A percentile compares a stretch with the other conserved stretches of the same genome.
Conservation (phyloP, 768 basidiomycete species). For the Pleurotus eryngii region DNA sequence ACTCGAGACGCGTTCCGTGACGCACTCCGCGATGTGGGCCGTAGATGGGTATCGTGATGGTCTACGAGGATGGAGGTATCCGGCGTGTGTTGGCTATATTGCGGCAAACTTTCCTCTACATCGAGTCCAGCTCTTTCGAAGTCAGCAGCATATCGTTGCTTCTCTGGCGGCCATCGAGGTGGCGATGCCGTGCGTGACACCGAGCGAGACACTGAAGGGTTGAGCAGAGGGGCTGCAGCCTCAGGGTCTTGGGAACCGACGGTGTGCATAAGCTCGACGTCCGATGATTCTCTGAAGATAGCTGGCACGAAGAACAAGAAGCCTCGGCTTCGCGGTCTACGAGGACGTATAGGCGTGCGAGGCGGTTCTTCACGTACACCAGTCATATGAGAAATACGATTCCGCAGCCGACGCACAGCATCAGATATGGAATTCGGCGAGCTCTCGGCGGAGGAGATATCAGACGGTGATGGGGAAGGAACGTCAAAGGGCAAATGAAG, state of each 20-base stretch:
- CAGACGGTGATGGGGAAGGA: constrained; percentile 54
- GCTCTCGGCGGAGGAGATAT: constrained; percentile 36
- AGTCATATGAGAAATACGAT: constrained; percentile 49
- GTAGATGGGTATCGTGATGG: constrained; percentile 1
- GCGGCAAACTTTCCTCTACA: constrained; percentile 7
- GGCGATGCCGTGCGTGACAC: constrained; percentile 10
- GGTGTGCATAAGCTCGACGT: constrained; percentile 39
- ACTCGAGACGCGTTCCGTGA: constrained; percentile 7
- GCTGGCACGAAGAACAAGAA: constrained; percentile 82
- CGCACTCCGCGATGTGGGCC: constrained; percentile 8
- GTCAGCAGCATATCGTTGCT: constrained; percentile 35
- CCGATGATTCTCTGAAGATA: constrained; percentile 57
- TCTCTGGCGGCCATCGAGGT: constrained; percentile 40
- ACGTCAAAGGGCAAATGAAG: constrained; percentile 64
- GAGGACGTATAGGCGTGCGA: constrained; percentile 45
- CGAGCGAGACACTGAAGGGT: not conserved
- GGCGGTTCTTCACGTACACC: constrained; percentile 36
- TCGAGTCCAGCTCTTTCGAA: constrained; percentile 26
- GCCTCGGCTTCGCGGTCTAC: constrained; percentile 51
- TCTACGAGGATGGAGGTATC: not conserved
- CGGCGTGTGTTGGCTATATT: not conserved
- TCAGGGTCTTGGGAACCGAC: constrained; percentile 11
- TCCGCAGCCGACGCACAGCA: constrained; percentile 53
- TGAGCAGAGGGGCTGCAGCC: not conserved
- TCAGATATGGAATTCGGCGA: constrained; percentile 48